Evolutionary conservation across 305 asterid species (phyloP).

Genomic region (Solanum hybrid): DNA sequence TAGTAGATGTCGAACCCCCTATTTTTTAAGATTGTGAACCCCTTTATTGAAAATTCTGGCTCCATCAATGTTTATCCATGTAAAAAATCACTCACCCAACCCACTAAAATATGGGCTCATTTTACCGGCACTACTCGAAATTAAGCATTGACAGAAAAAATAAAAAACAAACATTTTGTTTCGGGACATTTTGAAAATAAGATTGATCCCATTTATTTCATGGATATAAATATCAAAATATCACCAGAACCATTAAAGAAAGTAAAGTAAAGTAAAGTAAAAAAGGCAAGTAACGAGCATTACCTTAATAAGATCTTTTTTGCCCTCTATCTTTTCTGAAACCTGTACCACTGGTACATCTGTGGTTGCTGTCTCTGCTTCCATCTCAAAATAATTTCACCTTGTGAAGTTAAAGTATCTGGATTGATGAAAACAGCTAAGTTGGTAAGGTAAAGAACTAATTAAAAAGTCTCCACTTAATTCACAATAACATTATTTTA

Average conservation of each 20-base stretch:
- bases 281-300: neutral
- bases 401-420: slow-evolving; percentile 10
- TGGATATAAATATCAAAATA: neutral
- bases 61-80: too few relatives aligned
- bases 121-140: neutral
- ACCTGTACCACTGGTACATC: slow-evolving; percentile 33
- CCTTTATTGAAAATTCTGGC: too few relatives aligned
- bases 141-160: neutral
- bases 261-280: neutral
- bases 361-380: slow-evolving; percentile 36
- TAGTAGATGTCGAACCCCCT: too few relatives aligned
- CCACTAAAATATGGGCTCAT: too few relatives aligned
- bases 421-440: neutral
- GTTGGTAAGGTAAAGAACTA: neutral
- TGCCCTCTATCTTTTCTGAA: slow-evolving; percentile 27
- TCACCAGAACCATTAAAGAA: neutral
- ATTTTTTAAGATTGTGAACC: too few relatives aligned
- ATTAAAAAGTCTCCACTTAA: neutral
- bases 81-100: too few relatives aligned
- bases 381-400: slow-evolving; percentile 33
- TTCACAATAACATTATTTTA: neutral
- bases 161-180: neutral
- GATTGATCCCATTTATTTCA: neutral
- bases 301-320: slow-evolving; percentile 41
- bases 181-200: neutral